Percentiles rank a stretch among this genome's conserved stretches.
Evolutionary conservation across 768 basidiomycete species (phyloP).

Genomic region (Russula foetens): DNA sequence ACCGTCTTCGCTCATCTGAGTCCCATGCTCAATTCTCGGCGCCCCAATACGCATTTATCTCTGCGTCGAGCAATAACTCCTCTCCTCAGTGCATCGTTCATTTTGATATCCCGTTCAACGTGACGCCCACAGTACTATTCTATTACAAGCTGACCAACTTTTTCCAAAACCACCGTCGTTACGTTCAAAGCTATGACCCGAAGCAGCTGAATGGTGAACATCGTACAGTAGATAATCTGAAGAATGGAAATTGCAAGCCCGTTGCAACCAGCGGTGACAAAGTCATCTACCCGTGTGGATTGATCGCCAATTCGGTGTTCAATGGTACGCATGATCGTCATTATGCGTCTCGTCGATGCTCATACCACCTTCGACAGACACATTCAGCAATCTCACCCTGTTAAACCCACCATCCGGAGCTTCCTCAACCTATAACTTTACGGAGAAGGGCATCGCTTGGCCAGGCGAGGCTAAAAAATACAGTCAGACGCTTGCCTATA

Average conservation of each 20-base stretch:
- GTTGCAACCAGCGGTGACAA: constrained; percentile 45
- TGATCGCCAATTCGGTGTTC: constrained; percentile 96
- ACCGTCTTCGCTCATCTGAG: constrained; percentile 57
- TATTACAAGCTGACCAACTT: constrained; percentile 98
- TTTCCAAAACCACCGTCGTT: constrained; percentile 97
- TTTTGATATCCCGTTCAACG: constrained; percentile 75
- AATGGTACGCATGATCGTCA: constrained; percentile 53
- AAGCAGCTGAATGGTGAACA: constrained; percentile 76
- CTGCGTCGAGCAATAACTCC: constrained; percentile 33
- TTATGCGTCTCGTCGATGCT: not conserved
- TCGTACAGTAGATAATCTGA: constrained; percentile 41
- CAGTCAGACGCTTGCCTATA: constrained; percentile 49
- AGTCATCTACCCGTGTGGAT: constrained; percentile 87
- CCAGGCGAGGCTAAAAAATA: constrained; percentile 92
- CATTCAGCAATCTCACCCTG: constrained; percentile 57
- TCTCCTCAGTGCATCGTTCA: constrained; percentile 64
- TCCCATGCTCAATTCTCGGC: constrained; percentile 36
- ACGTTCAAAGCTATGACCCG: constrained; percentile 84
- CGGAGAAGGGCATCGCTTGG: constrained; percentile 87
- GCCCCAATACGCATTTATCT: constrained; percentile 72
- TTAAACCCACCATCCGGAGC: constrained; percentile 42
- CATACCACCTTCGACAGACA: constrained; percentile 44
- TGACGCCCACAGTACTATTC: constrained; percentile 69
- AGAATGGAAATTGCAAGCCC: constrained; percentile 82
- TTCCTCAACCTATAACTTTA: constrained; percentile 58